Evolutionary conservation across 2,329 filamentous ascomycete genomes (phyloP), one percentile per base, ranked within the genome.

Genomic region (Tolypocladium tropicale): DNA sequence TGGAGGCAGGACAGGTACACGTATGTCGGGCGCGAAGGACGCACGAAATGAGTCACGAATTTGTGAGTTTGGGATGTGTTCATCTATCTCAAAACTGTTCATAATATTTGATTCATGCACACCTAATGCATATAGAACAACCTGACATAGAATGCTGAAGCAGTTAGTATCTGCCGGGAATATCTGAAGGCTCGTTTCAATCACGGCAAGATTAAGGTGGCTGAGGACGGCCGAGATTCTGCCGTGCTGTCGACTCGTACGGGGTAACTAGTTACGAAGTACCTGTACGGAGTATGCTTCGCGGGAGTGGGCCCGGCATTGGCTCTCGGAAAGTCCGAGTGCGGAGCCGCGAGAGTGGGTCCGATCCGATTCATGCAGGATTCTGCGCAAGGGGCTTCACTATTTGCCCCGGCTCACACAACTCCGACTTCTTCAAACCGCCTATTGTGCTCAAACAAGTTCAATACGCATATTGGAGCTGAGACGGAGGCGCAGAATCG

Each of bases 1-100:
- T 55, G 10, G 60, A 61, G 54, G 46, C 55, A 6, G 57, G 60
- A 52, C 16, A 53, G 48, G 7, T 53, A 58, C 25, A 14, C 58
- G 2, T 46, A 57, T 12, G 34, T 55, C 54, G 39, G 57, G 34
- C 55, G 55, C 4, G 30, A 53, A 34, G n/a, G 54, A 21, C 36
- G 23, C 16, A 21, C 33, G 14, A 56, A 52, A 34, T 33, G 51
- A 37, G 14, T 16, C 12, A 16, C n/a, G 16, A 10, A 10, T 41
- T 10, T 12, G 51, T n/a, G 3, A 30, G 10, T 48, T 50, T 50
- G 18, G 16, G 2, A 10, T 11, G 32, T 32, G 18, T 10, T 32
- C 9, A 10, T n/a, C n/a, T 30, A 21, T 4, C 3, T n/a, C 7
- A 10, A 37, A 37, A 9, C 6, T 9, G 16, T n/a, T 28, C 25